Evolutionary conservation across 352 stramenopile species (phyloP).

Genomic region (Pythium periplocum): DNA sequence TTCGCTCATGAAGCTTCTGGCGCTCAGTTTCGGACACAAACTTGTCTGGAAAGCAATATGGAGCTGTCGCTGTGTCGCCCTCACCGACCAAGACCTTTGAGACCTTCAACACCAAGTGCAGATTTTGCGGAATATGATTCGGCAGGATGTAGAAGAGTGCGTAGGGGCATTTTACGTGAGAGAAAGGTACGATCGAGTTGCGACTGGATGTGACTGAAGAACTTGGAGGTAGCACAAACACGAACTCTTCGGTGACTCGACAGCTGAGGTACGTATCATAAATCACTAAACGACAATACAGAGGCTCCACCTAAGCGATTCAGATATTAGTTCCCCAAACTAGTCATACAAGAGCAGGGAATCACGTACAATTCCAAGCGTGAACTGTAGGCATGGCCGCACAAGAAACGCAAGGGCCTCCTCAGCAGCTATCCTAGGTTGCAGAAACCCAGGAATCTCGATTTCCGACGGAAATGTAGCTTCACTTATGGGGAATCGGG

Average conservation of each 20-base stretch:
- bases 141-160: constrained; percentile 57
- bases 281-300: constrained; percentile 51
- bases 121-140: constrained; percentile 35
- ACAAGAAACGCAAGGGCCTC: constrained; percentile 49
- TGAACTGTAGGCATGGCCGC: constrained; percentile 33
- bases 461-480: constrained; percentile 48
- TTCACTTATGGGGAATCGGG: constrained; percentile 30
- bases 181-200: neutral
- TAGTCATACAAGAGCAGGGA: neutral
- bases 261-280: constrained; percentile 55
- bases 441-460: constrained; percentile 27
- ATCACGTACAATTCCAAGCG: constrained; percentile 39
- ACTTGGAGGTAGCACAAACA: constrained; percentile 36
- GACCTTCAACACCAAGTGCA: constrained; percentile 65
- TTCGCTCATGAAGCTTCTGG: constrained; percentile 51
- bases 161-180: constrained; percentile 6
- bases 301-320: constrained; percentile 40
- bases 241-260: constrained; percentile 61
- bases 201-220: constrained; percentile 2
- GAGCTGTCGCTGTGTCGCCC: constrained; percentile 36
- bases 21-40: constrained; percentile 38
- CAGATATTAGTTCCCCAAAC: neutral
- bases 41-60: constrained; percentile 64
- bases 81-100: constrained; percentile 58
- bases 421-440: constrained; percentile 39